A percentile compares a stretch with the other conserved stretches of the same genome.
Evolutionary conservation across 2,329 filamentous ascomycete genomes (phyloP).

Genomic region (Alternaria consortialis): DNA sequence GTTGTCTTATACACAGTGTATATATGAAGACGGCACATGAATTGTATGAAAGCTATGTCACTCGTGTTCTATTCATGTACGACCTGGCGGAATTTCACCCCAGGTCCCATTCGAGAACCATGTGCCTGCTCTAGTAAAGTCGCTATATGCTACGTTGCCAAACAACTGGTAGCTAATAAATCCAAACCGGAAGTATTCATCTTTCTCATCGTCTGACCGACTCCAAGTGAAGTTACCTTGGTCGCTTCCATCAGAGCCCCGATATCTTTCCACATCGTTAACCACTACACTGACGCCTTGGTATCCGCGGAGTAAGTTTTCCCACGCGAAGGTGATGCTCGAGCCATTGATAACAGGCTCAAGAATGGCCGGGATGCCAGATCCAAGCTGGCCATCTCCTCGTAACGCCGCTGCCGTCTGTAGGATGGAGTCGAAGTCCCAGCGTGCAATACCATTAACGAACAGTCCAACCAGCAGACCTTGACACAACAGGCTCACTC

Average conservation of each 20-base stretch:
- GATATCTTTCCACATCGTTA: conserved; percentile 84
- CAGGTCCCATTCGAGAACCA: conserved; percentile 46
- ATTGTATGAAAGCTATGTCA: not conserved
- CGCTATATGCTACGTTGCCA: conserved; percentile 41
- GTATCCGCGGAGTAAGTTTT: conserved; percentile 58
- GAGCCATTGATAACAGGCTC: conserved; percentile 53
- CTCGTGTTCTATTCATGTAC: conserved; percentile 10
- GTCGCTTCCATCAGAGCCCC: conserved; percentile 69
- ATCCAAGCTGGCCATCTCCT: conserved; percentile 61
- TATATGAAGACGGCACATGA: not conserved
- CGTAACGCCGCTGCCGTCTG: conserved; percentile 79
- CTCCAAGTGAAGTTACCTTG: conserved; percentile 66
- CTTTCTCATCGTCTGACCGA: conserved; percentile 51
- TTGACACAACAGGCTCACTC: conserved; percentile 86
- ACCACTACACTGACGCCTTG: conserved; percentile 84
- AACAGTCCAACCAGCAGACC: conserved; percentile 90
- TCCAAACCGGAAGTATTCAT: conserved; percentile 49
- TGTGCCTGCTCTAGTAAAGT: conserved; percentile 46
- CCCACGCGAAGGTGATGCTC: conserved; percentile 58
- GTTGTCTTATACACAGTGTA: not conserved
- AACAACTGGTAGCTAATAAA: conserved; percentile 45
- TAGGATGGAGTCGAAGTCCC: conserved; percentile 89
- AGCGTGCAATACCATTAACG: conserved; percentile 90
- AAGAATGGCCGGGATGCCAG: conserved; percentile 62
- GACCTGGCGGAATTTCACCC: conserved; percentile 32